Evolutionary conservation across 441 rosid species (phyloP), one percentile per base, ranked within the genome.

Genomic region (Pelargonium myrrhifolium): DNA sequence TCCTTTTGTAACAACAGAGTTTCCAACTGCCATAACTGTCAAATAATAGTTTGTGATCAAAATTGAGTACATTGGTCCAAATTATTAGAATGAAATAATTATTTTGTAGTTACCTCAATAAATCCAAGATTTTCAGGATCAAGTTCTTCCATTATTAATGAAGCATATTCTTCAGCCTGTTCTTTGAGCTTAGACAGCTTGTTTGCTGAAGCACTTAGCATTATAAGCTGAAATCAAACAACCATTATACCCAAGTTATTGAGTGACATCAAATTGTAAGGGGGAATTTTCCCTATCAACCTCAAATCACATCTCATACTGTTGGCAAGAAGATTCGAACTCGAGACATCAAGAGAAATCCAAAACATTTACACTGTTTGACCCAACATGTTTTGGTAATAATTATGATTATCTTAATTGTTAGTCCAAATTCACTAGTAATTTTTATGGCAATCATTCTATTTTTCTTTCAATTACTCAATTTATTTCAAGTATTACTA

Each of bases 21-120:
- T 75, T 94, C 99, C 49, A 94, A 75, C 79, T 94, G 99, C 99
- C 99, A 94, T 72, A 94, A 70, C 99, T 94, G 89, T n/a, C 31
- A 70, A 65, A 68, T 17, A 1, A 45, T 0, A 45, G n/a, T 10
- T 45, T 1, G 51, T 45, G 15, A 45, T 45, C n/a, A 45, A 45
- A 45, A 45, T 45, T 45, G 51, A 45, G 14, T 9, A 1, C 2
- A 2, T 24, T 24, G 26, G 26, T 24, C 26, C 2, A 24, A 2
- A 24, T 1, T 24, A 24, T 24, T 24, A 24, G 26, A 24, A 24
- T 24, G 26, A 24, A 24, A 2, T 24, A 1, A 24, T 1, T 24
- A 0, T 3, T 42, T 14, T 14, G 4, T 18, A 21, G 37, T 65
- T 81, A 91, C 99, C 99, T 94, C 99, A 58, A 94, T 94, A 68